Percentiles rank a stretch among this genome's conserved stretches.
Conservation (phyloP, 768 basidiomycete genomes). For the Tulasnella sp. region DNA sequence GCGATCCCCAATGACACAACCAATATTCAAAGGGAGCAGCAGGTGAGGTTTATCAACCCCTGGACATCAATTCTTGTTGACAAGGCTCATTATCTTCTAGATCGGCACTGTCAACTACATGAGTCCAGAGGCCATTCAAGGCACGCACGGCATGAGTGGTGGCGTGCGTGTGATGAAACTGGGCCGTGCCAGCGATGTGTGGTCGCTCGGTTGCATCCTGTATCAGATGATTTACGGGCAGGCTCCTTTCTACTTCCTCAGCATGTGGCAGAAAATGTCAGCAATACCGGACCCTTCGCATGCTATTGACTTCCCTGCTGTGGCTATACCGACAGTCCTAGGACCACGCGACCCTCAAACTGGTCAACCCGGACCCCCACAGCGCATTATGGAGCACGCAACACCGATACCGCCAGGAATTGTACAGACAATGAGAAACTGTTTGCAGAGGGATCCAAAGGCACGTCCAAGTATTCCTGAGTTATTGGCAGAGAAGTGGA, state of each 20-base stretch:
- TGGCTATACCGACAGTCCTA: constrained; percentile 43
- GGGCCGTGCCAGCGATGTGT: constrained; percentile 90
- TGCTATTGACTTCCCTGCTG: constrained; percentile 72
- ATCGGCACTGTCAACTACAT: constrained; percentile 98
- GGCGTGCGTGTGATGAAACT: constrained; percentile 27
- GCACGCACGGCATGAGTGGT: constrained; percentile 12
- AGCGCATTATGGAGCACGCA: constrained; percentile 24
- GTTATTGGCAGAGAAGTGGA: constrained; percentile 70
- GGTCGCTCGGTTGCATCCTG: constrained; percentile 95
- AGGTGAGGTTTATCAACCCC: constrained; percentile 36
- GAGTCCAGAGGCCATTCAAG: constrained; percentile 93
- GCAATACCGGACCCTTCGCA: constrained; percentile 75
- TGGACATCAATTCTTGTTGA: background rate
- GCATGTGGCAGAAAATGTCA: constrained; percentile 81
- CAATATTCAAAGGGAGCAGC: constrained; percentile 93
- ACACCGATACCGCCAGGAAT: constrained; percentile 60
- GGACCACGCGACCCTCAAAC: constrained; percentile 16
- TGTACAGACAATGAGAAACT: constrained; percentile 73
- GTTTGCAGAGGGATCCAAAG: constrained; percentile 68
- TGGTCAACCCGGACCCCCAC: constrained; percentile 55
- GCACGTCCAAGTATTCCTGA: constrained; percentile 80
- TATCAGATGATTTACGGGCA: constrained; percentile 98
- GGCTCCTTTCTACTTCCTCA: constrained; percentile 81
- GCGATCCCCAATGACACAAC: constrained; percentile 98
- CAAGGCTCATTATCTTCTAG: constrained; percentile 28